These are phyloP conservation scores for Leccinum subgranulosum DNA, from an alignment of 768 basidiomycete genomes.

Conservation along the genomic window DNA sequence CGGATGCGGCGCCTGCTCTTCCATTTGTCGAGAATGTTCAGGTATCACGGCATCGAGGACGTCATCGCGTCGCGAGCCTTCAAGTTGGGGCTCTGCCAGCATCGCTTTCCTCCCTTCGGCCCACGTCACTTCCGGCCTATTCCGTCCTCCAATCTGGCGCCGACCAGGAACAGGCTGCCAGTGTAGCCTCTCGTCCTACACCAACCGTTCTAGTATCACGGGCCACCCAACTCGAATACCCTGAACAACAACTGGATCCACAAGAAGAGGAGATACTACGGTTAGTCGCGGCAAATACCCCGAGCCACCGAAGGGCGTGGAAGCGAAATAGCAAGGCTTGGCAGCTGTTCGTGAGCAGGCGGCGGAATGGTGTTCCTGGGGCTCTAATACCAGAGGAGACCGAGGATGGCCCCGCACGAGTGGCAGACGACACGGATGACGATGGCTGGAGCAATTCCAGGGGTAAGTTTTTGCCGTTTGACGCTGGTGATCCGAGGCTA, in stretches of 20 bases:
- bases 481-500: background rate
- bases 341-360: conserved; percentile 51
- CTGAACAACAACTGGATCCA: conserved; percentile 29
- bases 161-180: background rate
- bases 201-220: background rate
- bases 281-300: conserved; percentile 65
- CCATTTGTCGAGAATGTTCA: conserved; percentile 33
- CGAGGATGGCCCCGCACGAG: conserved; percentile 28
- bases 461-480: conserved; percentile 19
- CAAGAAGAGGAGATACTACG: conserved; percentile 54
- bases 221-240: conserved; percentile 16
- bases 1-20: conserved; percentile 35
- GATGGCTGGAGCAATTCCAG: conserved; percentile 25
- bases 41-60: conserved; percentile 23
- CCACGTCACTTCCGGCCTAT: conserved; percentile 65
- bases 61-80: conserved; percentile 28
- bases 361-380: conserved; percentile 27
- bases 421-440: conserved; percentile 16
- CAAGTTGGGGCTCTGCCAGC: conserved; percentile 42
- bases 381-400: conserved; percentile 35
- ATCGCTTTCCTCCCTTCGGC: conserved; percentile 60
- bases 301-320: conserved; percentile 74
- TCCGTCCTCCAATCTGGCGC: conserved; percentile 46
- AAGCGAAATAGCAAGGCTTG: conserved; percentile 60
- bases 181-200: background rate